Evolutionary conservation across 2,329 filamentous ascomycete genomes (phyloP).

Genomic region (Plenodomus biglobosus): DNA sequence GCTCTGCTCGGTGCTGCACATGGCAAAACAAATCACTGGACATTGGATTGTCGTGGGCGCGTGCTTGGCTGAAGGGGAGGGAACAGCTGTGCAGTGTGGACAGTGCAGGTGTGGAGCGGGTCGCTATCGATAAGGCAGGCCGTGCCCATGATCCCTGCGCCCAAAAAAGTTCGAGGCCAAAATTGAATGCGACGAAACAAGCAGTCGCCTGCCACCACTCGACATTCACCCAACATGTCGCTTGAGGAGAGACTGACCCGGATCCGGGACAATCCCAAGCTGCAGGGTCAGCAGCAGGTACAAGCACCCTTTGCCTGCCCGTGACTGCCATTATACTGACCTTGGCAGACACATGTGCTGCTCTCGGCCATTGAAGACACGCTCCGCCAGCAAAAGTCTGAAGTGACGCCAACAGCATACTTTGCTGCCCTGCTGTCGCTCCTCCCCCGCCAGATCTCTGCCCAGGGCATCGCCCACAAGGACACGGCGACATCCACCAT

Average conservation of each 20-base stretch:
- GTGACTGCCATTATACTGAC: slow-evolving; percentile 12
- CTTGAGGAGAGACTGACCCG: slow-evolving; percentile 92
- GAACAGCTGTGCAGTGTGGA: slow-evolving; percentile 1
- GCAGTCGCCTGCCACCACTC: slow-evolving; percentile 12
- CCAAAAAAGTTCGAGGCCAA: slow-evolving; percentile 19
- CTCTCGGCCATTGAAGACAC: slow-evolving; percentile 92
- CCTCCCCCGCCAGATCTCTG: slow-evolving; percentile 72
- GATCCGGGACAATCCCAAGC: slow-evolving; percentile 87
- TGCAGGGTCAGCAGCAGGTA: slow-evolving; percentile 94
- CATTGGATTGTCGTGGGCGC: too few species aligned
- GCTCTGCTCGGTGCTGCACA: too few species aligned
- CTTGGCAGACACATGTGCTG: slow-evolving; percentile 74
- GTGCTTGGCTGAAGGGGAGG: background rate
- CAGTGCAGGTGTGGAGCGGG: slow-evolving; percentile 2
- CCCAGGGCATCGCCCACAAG: slow-evolving; percentile 70
- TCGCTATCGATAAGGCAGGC: slow-evolving; percentile 22
- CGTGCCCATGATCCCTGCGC: slow-evolving; percentile 11
- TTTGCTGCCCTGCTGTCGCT: slow-evolving; percentile 93
- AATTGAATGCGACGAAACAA: slow-evolving; percentile 7
- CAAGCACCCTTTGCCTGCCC: slow-evolving; percentile 15
- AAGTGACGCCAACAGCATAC: slow-evolving; percentile 84
- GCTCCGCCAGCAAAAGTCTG: slow-evolving; percentile 81
- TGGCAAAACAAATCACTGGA: too few species aligned
- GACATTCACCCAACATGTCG: slow-evolving; percentile 49
- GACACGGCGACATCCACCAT: slow-evolving; percentile 84